Percentiles rank a stretch among this genome's conserved stretches.
Conservation (phyloP, 257 asterid genomes). For the Fraxinus pennsylvanica region DNA sequence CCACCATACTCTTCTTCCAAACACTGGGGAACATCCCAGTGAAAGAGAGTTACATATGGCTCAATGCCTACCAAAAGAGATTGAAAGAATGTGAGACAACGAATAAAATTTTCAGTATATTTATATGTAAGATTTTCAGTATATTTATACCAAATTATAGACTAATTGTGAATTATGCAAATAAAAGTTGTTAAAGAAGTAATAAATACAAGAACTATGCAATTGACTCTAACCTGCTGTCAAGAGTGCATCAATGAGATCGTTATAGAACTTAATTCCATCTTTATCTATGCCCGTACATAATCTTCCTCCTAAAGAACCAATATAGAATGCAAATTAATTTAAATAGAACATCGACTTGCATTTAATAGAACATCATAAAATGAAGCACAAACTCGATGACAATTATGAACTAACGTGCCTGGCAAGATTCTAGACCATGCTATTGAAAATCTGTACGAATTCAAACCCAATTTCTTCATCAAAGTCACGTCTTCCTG, state of each 20-base stretch:
- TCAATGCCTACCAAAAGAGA: constrained; percentile 6
- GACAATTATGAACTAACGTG: background rate
- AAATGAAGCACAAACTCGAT: background rate
- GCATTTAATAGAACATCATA: background rate
- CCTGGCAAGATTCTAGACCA: constrained; percentile 33
- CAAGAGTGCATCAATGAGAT: constrained; percentile 28
- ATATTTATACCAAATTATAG: background rate
- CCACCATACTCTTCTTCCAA: constrained; percentile 42
- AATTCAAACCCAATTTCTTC: constrained; percentile 19
- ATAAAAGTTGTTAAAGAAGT: too few relatives aligned
- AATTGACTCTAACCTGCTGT: constrained; percentile 22
- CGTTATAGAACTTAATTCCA: constrained; percentile 28
- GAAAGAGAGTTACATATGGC: constrained; percentile 38
- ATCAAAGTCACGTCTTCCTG: constrained; percentile 22
- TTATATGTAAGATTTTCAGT: too few relatives aligned
- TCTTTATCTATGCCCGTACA: constrained; percentile 21
- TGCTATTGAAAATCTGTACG: constrained; percentile 27
- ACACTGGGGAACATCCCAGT: constrained; percentile 43
- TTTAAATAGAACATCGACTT: background rate
- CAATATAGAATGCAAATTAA: background rate
- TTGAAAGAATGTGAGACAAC: background rate
- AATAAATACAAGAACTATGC: too few relatives aligned
- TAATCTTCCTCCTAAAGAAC: constrained; percentile 22
- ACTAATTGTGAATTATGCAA: background rate
- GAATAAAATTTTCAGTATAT: too few relatives aligned